Percentiles rank a stretch among this genome's conserved stretches.
Conservation (phyloP, 2,329 filamentous ascomycete genomes). For the Akanthomyces dipterigenus region DNA sequence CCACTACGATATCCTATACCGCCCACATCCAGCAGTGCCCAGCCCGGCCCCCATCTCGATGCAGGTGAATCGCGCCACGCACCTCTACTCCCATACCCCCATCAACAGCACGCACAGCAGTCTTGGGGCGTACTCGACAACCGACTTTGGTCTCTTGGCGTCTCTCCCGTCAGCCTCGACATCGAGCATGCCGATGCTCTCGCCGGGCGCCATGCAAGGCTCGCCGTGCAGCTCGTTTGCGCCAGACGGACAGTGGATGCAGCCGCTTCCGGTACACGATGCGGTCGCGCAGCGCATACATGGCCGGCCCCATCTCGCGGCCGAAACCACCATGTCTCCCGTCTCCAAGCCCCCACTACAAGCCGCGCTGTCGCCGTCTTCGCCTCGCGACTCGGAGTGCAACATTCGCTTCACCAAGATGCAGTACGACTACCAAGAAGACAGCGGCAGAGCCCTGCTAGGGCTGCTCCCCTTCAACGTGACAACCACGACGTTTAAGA, state of each 20-base stretch:
- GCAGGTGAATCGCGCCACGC: constrained; percentile 47
- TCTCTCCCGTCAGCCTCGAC: constrained; percentile 12
- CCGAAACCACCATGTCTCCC: neutral
- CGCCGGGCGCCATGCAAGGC: neutral
- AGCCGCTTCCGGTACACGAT: neutral
- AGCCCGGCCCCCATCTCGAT: constrained; percentile 23
- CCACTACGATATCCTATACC: constrained; percentile 94
- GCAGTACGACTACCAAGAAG: constrained; percentile 42
- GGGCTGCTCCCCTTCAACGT: constrained; percentile 13
- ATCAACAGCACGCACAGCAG: constrained; percentile 34
- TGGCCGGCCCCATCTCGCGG: neutral
- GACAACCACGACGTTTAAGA: constrained; percentile 55
- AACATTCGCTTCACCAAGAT: constrained; percentile 44
- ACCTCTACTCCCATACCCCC: constrained; percentile 39
- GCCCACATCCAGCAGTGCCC: constrained; percentile 27
- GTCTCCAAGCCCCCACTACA: neutral
- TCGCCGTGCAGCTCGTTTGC: neutral
- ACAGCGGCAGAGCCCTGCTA: constrained; percentile 30
- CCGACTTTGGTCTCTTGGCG: constrained; percentile 37
- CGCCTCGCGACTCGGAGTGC: constrained; percentile 17
- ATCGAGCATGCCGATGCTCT: constrained; percentile 32
- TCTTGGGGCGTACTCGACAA: constrained; percentile 35
- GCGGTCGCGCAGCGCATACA: neutral
- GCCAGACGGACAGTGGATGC: constrained; percentile 4
- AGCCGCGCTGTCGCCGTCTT: no score